These are phyloP conservation scores for Camellia sinensis DNA, from an alignment of 148 eudicot species.

Conservation along the genomic window DNA sequence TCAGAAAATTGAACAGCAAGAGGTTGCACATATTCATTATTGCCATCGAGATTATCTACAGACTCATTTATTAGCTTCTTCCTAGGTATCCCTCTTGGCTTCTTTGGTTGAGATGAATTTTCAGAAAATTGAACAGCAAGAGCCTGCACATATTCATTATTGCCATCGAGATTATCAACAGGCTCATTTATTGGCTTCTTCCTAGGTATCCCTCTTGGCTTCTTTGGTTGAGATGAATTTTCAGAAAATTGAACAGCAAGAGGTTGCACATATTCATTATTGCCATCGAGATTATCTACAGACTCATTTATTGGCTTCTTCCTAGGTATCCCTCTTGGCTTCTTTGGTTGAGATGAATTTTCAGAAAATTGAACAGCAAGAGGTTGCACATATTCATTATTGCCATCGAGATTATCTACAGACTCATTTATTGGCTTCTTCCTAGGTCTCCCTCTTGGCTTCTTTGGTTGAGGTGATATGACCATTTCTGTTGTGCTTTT, in stretches of 20 bases:
- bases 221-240: conserved; percentile 15
- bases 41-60: conserved; percentile 15
- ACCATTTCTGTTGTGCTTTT: conserved; percentile 22
- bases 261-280: conserved; percentile 25
- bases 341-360: conserved; percentile 15
- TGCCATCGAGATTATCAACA: conserved; percentile 15
- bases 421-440: conserved; percentile 16
- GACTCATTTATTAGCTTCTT: conserved; percentile 15
- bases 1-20: conserved; percentile 34
- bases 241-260: conserved; percentile 34
- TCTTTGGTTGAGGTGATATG: conserved; percentile 19
- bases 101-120: conserved; percentile 15
- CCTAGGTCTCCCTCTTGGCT: conserved; percentile 26
- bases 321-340: conserved; percentile 26
- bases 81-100: conserved; percentile 26
- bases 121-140: conserved; percentile 34
- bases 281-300: conserved; percentile 15
- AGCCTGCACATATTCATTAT: conserved; percentile 25
- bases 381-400: conserved; percentile 26
- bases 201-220: conserved; percentile 26
- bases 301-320: conserved; percentile 16
- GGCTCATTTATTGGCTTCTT: conserved; percentile 16
- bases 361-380: conserved; percentile 34
- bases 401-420: conserved; percentile 15
- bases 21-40: conserved; percentile 26